These are phyloP conservation scores for Ganoderma leucocontextum DNA, from an alignment of 1,284 basidiomycete species.

Conservation along the genomic window DNA sequence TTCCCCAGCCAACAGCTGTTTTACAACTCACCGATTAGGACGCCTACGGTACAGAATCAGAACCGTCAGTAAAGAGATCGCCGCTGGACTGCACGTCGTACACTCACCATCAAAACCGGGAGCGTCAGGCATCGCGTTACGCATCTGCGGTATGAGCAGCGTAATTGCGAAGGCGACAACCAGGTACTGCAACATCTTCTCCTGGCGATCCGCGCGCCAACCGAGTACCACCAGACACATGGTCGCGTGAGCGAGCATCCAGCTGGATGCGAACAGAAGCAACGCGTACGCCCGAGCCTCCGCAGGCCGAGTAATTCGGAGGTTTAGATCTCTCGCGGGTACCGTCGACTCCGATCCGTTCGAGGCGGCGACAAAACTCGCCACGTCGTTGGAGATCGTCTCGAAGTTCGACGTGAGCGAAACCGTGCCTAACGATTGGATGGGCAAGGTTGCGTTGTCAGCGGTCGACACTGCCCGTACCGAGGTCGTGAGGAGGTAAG, in stretches of 20 bases:
- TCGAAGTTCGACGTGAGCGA: conserved; percentile 57
- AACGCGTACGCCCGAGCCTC: conserved; percentile 55
- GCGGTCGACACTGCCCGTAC: conserved; percentile 48
- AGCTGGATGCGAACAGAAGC: conserved; percentile 56
- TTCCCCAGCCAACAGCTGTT: neutral
- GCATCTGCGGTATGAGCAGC: conserved; percentile 57
- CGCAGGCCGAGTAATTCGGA: conserved; percentile 53
- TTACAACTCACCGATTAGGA: conserved; percentile 52
- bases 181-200: conserved; percentile 49
- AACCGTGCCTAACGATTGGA: conserved; percentile 54
- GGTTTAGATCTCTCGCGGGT: conserved; percentile 53
- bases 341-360: conserved; percentile 38
- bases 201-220: conserved; percentile 43
- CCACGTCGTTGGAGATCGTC: conserved; percentile 50
- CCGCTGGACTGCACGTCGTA: neutral
- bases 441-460: conserved; percentile 50
- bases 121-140: conserved; percentile 65
- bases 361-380: conserved; percentile 46
- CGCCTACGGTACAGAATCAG: conserved; percentile 42
- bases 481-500: conserved; percentile 58
- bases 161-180: conserved; percentile 52
- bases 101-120: conserved; percentile 61
- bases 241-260: conserved; percentile 62
- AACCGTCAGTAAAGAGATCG: neutral
- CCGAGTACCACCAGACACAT: conserved; percentile 55